Evolutionary conservation across 805 yeast species (phyloP), one percentile per base, ranked within the genome.

Genomic region (Hanseniaspora hatyaiensis): DNA sequence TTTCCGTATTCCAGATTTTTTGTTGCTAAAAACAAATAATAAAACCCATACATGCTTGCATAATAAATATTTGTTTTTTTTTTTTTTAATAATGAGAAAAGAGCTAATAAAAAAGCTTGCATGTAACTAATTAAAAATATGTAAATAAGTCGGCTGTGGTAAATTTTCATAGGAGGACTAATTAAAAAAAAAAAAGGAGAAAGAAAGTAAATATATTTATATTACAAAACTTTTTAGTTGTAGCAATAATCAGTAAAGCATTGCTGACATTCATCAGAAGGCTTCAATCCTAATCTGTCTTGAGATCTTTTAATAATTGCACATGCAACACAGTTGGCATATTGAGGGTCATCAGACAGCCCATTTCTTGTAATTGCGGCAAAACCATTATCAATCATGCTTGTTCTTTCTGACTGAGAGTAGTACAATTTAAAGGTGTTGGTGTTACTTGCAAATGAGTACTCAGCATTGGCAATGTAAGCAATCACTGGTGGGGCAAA

Each of bases 281-380:
- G 80, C 16, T 73, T 69, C 33, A 69, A 62, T 32, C 78, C 77
- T 31, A 70, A 64, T 57, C 88, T 72, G 63, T 85, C 89, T 57
- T 80, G 79, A 39, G 80, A 74, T 59, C 95, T 75, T 64, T 83
- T 80, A 52, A 84, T 70, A 34, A 85, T 72, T 6, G 94, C 95
- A 68, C 95, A 85, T 2, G 83, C 82, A 40, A 85, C 72, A 67
- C 95, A 85, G 8, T 78, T 73, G 45, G 74, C 65, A 78, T 83
- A 85, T 34, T 80, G 75, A 5, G 66, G 61, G 55, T 82, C 94
- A 20, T 79, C 58, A 6, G 94, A 79, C 36, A 75, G 63, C 59
- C 82, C 84, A 50, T 70, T 68, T 57, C 80, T 72, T 1, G 87
- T 70, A 13, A 80, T 73, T 15, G 75, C 72, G 56, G 82, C 83